Evolutionary conservation across 768 basidiomycete genomes (phyloP), one percentile per base, ranked within the genome.

Genomic region (Tremella yokohamensis): DNA sequence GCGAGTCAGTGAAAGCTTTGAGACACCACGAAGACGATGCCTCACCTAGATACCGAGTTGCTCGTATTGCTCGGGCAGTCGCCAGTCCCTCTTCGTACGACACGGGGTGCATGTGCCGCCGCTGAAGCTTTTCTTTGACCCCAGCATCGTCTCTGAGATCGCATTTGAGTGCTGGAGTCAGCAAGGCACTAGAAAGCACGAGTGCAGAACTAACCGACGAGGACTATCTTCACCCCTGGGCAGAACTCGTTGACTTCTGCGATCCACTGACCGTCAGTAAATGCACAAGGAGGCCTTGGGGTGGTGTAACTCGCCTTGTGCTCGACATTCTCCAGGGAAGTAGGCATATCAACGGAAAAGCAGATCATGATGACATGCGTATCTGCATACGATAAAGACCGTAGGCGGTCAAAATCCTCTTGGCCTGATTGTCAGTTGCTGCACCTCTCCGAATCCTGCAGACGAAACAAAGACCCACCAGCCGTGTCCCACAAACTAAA

Each of bases 401-500:
- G 83, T 56, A 98, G 79, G 45, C 92, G 82, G 73, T 94, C 94
- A 71, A 98, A 98, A 19, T 73, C 71, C 52, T 73, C 71, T 54
- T 73, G 71, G 9, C 71, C 70, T 72, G 29, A 2, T 38, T 22
- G 40, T 29, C 45, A 37, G 19, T 22, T 24, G 19, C 25, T 24
- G n/a, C n/a, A n/a, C n/a, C n/a, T n/a, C n/a, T n/a, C n/a, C n/a
- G n/a, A n/a, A 25, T 8, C 24, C 25, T 25, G 11, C 8, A 18
- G n/a, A 8, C 54, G 24, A 39, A 52, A 44, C 8, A 13, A 56
- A 51, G 50, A 77, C 83, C 59, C 72, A 91, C 94, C 93, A 45
- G 94, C 94, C 45, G 94, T 98, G 75, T 98, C 94, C 94, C 94
- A 98, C 62, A 98, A 74, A 73, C 90, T 90, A 44, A 99, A 81